Percentiles rank a stretch among this genome's conserved stretches.
These are phyloP conservation scores for Penicillium sp. DNA, from an alignment of 2,329 filamentous ascomycete species.

Conservation along the genomic window DNA sequence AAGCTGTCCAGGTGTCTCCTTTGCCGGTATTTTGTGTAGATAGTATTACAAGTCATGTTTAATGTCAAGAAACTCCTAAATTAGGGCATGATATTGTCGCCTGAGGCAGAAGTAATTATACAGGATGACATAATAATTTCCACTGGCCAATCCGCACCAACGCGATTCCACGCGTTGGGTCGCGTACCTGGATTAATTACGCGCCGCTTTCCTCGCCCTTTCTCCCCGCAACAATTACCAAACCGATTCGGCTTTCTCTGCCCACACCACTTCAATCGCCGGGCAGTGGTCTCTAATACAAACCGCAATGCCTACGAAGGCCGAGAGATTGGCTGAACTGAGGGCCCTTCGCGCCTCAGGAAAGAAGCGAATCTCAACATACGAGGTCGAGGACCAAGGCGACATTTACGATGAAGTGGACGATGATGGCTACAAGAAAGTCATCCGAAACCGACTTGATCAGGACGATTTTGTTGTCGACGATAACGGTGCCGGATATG, in stretches of 20 bases:
- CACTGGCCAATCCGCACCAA: neutral
- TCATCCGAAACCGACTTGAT: slow-evolving; percentile 84
- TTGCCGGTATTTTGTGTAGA: neutral
- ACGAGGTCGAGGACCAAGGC: slow-evolving; percentile 81
- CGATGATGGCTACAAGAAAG: slow-evolving; percentile 95
- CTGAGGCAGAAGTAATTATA: neutral
- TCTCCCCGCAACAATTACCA: slow-evolving; percentile 23
- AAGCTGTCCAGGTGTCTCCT: too few relatives aligned
- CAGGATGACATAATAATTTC: slow-evolving; percentile 1
- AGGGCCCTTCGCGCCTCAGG: slow-evolving; percentile 81
- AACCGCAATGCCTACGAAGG: slow-evolving; percentile 35
- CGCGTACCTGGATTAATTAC: slow-evolving; percentile 7
- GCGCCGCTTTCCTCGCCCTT: slow-evolving; percentile 15
- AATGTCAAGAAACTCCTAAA: neutral
- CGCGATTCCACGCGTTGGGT: slow-evolving; percentile 5
- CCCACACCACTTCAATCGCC: slow-evolving; percentile 6
- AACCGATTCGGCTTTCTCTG: neutral
- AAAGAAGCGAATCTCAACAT: slow-evolving; percentile 86
- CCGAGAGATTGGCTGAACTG: slow-evolving; percentile 66
- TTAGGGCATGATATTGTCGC: slow-evolving; percentile 4
- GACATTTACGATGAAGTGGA: slow-evolving; percentile 95
- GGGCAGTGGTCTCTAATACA: slow-evolving; percentile 17
- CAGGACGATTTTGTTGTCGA: slow-evolving; percentile 98
- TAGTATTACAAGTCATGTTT: neutral
- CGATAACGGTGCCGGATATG: slow-evolving; percentile 96